Conservation (phyloP, 2,329 filamentous ascomycete species). For the Aspergillus candidus region DNA sequence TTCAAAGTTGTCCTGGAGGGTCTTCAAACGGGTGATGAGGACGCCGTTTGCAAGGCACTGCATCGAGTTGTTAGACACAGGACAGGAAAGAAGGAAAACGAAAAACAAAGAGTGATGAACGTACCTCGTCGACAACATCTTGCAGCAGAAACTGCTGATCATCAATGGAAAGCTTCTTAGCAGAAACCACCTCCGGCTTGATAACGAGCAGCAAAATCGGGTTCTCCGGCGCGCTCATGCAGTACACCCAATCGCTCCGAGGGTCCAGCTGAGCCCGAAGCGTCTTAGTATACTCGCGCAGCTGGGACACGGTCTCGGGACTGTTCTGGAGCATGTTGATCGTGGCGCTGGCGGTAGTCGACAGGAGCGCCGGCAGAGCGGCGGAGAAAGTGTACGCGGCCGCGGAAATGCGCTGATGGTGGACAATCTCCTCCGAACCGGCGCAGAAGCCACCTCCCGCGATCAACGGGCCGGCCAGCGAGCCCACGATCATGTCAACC, state of each 20-base stretch:
- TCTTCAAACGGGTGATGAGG: slow-evolving; percentile 80
- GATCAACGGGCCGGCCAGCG: slow-evolving; percentile 80
- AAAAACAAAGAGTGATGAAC: slow-evolving; percentile 19
- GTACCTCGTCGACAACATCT: slow-evolving; percentile 93
- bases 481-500: slow-evolving; percentile 96
- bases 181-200: slow-evolving; percentile 73
- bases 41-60: slow-evolving; percentile 82
- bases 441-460: slow-evolving; percentile 95
- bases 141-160: slow-evolving; percentile 83
- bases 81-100: not conserved
- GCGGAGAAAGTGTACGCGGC: slow-evolving; percentile 94
- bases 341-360: slow-evolving; percentile 92
- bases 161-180: slow-evolving; percentile 59
- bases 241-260: slow-evolving; percentile 84
- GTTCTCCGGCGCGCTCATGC: slow-evolving; percentile 75
- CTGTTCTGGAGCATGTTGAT: slow-evolving; percentile 78
- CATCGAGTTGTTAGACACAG: not conserved
- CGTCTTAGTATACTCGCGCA: slow-evolving; percentile 78
- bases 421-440: slow-evolving; percentile 81
- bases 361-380: slow-evolving; percentile 84
- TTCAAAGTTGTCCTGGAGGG: slow-evolving; percentile 60
- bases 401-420: slow-evolving; percentile 91
- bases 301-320: slow-evolving; percentile 70
- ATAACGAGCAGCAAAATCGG: slow-evolving; percentile 78
- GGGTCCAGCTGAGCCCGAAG: slow-evolving; percentile 87